These are phyloP conservation scores for Galium porrigens DNA, from an alignment of 305 asterid species.

Conservation along the genomic window DNA sequence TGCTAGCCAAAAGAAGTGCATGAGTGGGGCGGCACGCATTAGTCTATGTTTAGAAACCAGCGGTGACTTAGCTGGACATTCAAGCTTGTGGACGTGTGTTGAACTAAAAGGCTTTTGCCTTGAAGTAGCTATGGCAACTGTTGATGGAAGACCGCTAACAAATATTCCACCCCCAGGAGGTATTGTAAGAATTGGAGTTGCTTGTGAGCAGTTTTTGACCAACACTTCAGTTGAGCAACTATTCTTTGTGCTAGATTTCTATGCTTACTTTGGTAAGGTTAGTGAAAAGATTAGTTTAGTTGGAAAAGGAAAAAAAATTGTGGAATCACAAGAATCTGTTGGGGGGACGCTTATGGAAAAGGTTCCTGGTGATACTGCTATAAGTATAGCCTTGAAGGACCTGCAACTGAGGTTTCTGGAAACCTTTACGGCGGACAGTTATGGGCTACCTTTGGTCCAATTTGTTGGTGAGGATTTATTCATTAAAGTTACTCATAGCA, in stretches of 20 bases:
- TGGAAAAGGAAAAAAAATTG: conserved; percentile 38
- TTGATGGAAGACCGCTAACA: conserved; percentile 86
- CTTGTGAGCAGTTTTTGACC: conserved; percentile 70
- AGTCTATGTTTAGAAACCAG: conserved; percentile 63
- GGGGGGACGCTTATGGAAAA: conserved; percentile 43
- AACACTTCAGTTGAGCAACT: conserved; percentile 85
- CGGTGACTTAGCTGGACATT: conserved; percentile 26
- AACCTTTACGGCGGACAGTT: conserved; percentile 39
- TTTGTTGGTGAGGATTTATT: conserved; percentile 62
- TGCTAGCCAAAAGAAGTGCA: conserved; percentile 83
- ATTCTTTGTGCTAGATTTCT: conserved; percentile 75
- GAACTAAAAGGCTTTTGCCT: conserved; percentile 61
- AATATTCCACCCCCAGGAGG: conserved; percentile 91
- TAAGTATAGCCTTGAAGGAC: conserved; percentile 47
- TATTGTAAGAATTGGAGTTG: conserved; percentile 72
- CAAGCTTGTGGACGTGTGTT: conserved; percentile 67
- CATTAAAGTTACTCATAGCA: conserved; percentile 64
- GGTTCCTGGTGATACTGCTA: conserved; percentile 85
- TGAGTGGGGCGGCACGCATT: conserved; percentile 51
- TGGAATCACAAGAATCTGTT: conserved; percentile 29
- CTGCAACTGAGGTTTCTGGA: conserved; percentile 71
- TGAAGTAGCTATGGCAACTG: conserved; percentile 91
- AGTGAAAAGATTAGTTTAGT: conserved; percentile 57
- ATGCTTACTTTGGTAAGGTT: conserved; percentile 58
- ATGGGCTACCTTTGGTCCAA: conserved; percentile 59